Evolutionary conservation across 129 eudicot species (phyloP), one percentile per base, ranked within the genome.

Genomic region (Tanacetum coccineum): DNA sequence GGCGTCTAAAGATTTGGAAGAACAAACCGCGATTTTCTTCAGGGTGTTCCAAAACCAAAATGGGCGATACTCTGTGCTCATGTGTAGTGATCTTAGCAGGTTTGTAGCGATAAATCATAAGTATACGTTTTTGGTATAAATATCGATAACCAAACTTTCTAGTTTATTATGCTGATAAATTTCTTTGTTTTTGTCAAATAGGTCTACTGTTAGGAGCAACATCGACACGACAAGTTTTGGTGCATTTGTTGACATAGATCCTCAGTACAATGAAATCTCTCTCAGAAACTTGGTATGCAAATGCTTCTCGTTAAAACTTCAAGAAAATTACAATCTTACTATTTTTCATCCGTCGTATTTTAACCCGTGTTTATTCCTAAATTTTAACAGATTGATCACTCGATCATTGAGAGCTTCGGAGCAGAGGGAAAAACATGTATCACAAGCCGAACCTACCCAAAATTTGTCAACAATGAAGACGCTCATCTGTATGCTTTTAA

Each of bases 61-160:
- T 9, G 57, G 68, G 32, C 76, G 71, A 30, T 80, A 70, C 44
- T 69, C 76, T 5, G 88, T 86, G 49, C 84, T 86, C 13, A 82
- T 86, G 92, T 86, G 92, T 72, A 79, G 83, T 59, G 92, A 86
- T 64, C 83, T 70, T 48, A 82, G 79, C 85, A 86, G 85, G 92
- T 74, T 56, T 1, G 78, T 71, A 20, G 1, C 50, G 48, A 32
- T 52, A 20, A 6, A 20, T 62, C n/a, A 6, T 62, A 36, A 6
- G 2, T 36, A 1, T 36, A 36, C 10, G 0, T 57, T 42, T 20
- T 26, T 20, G 14, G 25, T 22, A 22, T 22, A 22, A 1, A 22
- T 2, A n/a, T n/a, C n/a, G n/a, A 22, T 22, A 22, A 22, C 25
- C 6, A 6, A 45, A 7, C 13, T 28, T 47, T 13, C 17, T 72